A percentile compares a stretch with the other conserved stretches of the same genome.
phyloP scores from a whole-genome alignment of 495 filamentous ascomycete genomes.

The Lindgomyces ingoldianus region DNA sequence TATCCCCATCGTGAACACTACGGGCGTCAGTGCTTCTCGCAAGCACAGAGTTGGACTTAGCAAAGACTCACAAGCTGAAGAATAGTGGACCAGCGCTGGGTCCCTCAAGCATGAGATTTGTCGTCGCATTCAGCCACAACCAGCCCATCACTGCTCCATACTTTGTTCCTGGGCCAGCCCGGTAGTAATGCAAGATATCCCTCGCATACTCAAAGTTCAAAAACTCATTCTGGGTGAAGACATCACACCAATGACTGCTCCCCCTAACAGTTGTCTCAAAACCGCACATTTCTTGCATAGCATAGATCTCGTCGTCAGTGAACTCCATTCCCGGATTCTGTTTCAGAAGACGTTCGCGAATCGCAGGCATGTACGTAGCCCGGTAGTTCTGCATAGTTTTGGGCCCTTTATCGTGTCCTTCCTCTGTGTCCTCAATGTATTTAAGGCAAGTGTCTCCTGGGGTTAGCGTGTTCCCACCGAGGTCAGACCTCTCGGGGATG shows the following conservation, averaged over 20 bases:
- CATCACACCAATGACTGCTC: conserved; percentile 58
- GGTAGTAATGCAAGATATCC: conserved; percentile 62
- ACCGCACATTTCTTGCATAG: conserved; percentile 65
- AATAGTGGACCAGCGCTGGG: conserved; percentile 54
- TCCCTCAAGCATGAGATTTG: conserved; percentile 52
- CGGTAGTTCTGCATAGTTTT: conserved; percentile 52
- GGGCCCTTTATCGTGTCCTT: conserved; percentile 55
- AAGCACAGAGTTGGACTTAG: not conserved
- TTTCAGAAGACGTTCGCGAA: conserved; percentile 49
- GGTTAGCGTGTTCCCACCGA: conserved; percentile 58
- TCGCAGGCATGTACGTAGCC: conserved; percentile 52
- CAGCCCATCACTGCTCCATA: conserved; percentile 62
- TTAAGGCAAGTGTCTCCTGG: conserved; percentile 58
- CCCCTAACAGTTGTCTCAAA: conserved; percentile 60
- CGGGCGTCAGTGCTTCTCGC: not conserved
- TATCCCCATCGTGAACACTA: conserved; percentile 63
- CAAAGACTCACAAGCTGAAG: conserved; percentile 58
- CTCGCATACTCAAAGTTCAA: conserved; percentile 61
- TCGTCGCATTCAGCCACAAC: conserved; percentile 64
- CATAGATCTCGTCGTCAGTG: conserved; percentile 54
- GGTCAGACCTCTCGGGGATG: conserved; percentile 55
- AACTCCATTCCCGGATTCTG: conserved; percentile 49
- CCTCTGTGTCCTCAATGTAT: conserved; percentile 51
- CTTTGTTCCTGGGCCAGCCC: conserved; percentile 60
- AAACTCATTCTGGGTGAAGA: conserved; percentile 61